Conservation (phyloP, 2,329 filamentous ascomycete species). For the Colletotrichum cordylinicola region DNA sequence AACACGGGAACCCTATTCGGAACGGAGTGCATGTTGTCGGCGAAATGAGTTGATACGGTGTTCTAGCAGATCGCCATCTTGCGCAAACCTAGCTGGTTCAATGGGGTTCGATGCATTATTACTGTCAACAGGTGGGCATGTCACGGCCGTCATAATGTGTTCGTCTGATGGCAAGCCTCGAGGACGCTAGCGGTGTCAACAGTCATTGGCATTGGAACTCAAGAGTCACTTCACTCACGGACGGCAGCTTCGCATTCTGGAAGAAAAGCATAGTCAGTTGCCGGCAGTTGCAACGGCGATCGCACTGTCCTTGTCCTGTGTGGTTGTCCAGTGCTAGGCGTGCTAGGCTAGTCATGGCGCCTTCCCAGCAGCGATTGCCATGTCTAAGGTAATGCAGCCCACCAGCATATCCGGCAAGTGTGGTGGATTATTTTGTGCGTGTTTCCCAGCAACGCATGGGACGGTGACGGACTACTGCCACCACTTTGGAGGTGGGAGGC, state of each 20-base stretch:
- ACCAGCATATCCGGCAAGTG: not conserved
- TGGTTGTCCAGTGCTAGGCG: not conserved
- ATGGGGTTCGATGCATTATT: not conserved
- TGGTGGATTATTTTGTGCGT: conserved; percentile 11
- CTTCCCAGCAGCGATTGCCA: not conserved
- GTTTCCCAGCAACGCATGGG: conserved; percentile 19
- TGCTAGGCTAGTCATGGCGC: conserved; percentile 4
- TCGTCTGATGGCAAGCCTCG: not conserved
- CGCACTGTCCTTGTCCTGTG: not conserved
- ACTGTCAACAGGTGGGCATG: not conserved
- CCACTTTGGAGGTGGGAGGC: too few relatives aligned
- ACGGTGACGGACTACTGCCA: too few relatives aligned
- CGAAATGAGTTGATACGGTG: conserved; percentile 8
- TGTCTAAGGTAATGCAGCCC: not conserved
- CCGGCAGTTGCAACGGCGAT: not conserved
- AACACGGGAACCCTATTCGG: not conserved
- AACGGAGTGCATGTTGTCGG: not conserved
- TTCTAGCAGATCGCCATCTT: not conserved
- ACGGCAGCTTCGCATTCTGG: not conserved
- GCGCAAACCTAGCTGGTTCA: not conserved
- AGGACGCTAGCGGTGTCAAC: not conserved
- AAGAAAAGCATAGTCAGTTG: not conserved
- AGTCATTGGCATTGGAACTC: not conserved
- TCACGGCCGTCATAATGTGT: not conserved
- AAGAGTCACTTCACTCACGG: not conserved